Percentiles rank a stretch among this genome's conserved stretches.
phyloP scores from a whole-genome alignment of 2,329 filamentous ascomycete species.

The Cyanodermella asteris region DNA sequence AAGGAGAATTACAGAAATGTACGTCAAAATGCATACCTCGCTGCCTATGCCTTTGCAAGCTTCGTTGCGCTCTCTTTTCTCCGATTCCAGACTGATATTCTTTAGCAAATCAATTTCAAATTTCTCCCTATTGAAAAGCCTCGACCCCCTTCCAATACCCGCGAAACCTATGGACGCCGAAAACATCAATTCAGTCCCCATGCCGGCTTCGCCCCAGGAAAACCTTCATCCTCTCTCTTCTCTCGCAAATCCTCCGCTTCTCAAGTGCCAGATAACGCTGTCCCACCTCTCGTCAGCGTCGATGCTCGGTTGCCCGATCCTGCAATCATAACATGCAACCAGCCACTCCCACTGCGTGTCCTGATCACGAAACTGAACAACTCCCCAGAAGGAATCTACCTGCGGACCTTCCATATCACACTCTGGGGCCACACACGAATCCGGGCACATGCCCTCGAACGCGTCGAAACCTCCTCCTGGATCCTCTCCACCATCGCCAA shows the following conservation, averaged over 20 bases:
- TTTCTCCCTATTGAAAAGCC: constrained; percentile 89
- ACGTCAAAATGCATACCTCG: no score
- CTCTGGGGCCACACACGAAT: constrained; percentile 63
- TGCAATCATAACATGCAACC: constrained; percentile 71
- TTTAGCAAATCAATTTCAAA: constrained; percentile 37
- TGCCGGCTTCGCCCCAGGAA: constrained; percentile 20
- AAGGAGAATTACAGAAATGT: constrained; percentile 86
- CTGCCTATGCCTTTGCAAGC: no score
- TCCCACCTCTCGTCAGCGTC: constrained; percentile 33
- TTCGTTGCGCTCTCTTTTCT: constrained; percentile 1
- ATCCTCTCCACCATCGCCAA: constrained; percentile 47
- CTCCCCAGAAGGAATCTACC: constrained; percentile 45
- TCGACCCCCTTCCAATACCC: constrained; percentile 39
- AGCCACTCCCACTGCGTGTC: constrained; percentile 59
- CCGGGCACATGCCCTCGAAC: constrained; percentile 50
- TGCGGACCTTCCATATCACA: constrained; percentile 62
- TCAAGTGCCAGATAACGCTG: constrained; percentile 19
- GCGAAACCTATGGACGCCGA: constrained; percentile 69
- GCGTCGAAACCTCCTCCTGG: constrained; percentile 53
- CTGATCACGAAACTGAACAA: constrained; percentile 55
- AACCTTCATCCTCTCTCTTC: constrained; percentile 35
- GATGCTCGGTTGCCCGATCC: constrained; percentile 77
- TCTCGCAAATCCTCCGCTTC: constrained; percentile 26
- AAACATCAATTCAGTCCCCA: constrained; percentile 34
- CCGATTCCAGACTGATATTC: not conserved